phyloP scores from a whole-genome alignment of 352 stramenopile species.

The Phytophthora pini region DNA sequence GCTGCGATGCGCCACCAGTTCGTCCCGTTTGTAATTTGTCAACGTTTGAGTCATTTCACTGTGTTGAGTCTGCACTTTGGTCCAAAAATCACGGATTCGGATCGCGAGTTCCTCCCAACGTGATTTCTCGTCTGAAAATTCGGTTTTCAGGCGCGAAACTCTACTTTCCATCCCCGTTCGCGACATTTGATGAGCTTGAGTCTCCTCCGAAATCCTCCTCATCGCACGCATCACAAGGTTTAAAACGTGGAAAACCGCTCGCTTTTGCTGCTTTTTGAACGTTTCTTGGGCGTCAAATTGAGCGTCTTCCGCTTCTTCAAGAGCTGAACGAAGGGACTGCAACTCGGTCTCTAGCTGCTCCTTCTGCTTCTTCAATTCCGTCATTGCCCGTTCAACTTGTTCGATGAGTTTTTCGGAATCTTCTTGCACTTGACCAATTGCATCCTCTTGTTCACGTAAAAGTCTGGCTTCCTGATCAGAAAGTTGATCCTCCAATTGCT shows the following conservation, averaged over 20 bases:
- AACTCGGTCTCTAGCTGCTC: slow-evolving; percentile 71
- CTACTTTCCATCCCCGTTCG: slow-evolving; percentile 25
- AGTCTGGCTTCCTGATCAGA: slow-evolving; percentile 53
- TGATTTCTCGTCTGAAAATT: slow-evolving; percentile 36
- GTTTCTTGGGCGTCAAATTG: slow-evolving; percentile 75
- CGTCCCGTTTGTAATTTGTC: slow-evolving; percentile 84
- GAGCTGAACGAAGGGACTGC: slow-evolving; percentile 43
- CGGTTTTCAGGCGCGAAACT: slow-evolving; percentile 15
- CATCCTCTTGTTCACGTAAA: slow-evolving; percentile 70
- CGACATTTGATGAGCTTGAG: slow-evolving; percentile 23
- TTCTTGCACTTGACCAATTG: slow-evolving; percentile 79
- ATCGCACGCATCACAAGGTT: slow-evolving; percentile 50
- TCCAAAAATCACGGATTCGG: slow-evolving; percentile 43
- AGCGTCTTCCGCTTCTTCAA: slow-evolving; percentile 79
- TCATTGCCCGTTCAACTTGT: slow-evolving; percentile 77
- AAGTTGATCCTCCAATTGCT: slow-evolving; percentile 45
- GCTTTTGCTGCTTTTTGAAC: slow-evolving; percentile 61
- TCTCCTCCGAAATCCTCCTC: slow-evolving; percentile 37
- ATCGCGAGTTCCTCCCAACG: slow-evolving; percentile 38
- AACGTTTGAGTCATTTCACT: slow-evolving; percentile 73
- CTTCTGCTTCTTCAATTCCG: slow-evolving; percentile 76
- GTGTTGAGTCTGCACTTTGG: slow-evolving; percentile 47
- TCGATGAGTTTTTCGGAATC: slow-evolving; percentile 83
- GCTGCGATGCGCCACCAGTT: slow-evolving; percentile 77
- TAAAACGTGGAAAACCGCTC: slow-evolving; percentile 61